Conservation (phyloP, 108 stramenopile genomes). For the Nitzschia palea region DNA sequence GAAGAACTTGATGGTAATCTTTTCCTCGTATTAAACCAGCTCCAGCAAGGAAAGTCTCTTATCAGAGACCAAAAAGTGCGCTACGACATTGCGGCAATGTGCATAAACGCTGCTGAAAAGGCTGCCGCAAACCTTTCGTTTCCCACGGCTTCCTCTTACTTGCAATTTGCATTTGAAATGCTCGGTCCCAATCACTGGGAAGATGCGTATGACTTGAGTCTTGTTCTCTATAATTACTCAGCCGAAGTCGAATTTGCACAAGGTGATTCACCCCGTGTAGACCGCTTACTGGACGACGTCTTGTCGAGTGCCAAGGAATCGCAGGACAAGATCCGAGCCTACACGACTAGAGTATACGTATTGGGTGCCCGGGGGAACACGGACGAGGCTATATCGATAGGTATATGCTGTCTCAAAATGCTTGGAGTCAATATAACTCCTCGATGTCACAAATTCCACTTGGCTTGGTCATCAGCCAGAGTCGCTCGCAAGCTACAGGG, state of each 20-base stretch:
- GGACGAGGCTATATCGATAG: constrained; percentile 31
- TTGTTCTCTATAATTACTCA: constrained; percentile 52
- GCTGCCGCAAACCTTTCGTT: constrained; percentile 45
- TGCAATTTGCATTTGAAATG: constrained; percentile 48
- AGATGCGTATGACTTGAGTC: constrained; percentile 51
- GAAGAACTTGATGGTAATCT: constrained; percentile 36
- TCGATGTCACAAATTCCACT: neutral
- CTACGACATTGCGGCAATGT: constrained; percentile 36
- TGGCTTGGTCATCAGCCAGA: constrained; percentile 14
- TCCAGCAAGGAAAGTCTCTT: constrained; percentile 37
- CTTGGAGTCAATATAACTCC: constrained; percentile 32
- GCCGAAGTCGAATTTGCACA: constrained; percentile 41
- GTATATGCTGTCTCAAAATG: constrained; percentile 26
- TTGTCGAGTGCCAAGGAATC: constrained; percentile 28
- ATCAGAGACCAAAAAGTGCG: constrained; percentile 26
- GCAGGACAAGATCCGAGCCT: constrained; percentile 43
- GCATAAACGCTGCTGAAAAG: constrained; percentile 45
- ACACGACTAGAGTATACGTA: constrained; percentile 33
- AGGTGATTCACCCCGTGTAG: constrained; percentile 36
- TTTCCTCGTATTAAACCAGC: constrained; percentile 46
- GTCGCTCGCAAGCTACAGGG: constrained; percentile 18
- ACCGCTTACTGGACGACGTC: constrained; percentile 26
- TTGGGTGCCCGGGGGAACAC: constrained; percentile 24
- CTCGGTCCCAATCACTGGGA: constrained; percentile 52
- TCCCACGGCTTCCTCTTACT: constrained; percentile 44